Evolutionary conservation across 2,329 filamentous ascomycete species (phyloP).

Genomic region (Xylariaceae sp.): DNA sequence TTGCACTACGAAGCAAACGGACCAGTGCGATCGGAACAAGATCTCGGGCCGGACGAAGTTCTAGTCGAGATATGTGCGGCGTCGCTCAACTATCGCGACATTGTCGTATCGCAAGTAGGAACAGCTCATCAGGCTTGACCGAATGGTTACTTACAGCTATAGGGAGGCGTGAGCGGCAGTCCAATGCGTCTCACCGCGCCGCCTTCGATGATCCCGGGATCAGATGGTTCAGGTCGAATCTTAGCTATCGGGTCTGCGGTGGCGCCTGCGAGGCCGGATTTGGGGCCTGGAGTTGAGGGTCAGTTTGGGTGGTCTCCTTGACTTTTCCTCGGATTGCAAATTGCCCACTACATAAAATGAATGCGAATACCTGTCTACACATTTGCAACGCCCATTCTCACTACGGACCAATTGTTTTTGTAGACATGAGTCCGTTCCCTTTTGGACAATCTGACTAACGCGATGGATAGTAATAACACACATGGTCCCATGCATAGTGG

Average conservation of each 20-base stretch:
- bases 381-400: too few relatives aligned
- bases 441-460: background rate
- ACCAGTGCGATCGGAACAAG: slow-evolving; percentile 2
- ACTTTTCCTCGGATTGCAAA: background rate
- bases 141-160: background rate
- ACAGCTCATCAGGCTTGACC: background rate
- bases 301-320: background rate
- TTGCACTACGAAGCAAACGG: slow-evolving; percentile 10
- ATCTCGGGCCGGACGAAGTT: slow-evolving; percentile 50
- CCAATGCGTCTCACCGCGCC: background rate
- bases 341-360: too few relatives aligned
- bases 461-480: slow-evolving; percentile 38
- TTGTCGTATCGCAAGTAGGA: slow-evolving; percentile 32
- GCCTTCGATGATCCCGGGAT: slow-evolving; percentile 25
- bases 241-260: slow-evolving; percentile 25
- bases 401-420: too few relatives aligned
- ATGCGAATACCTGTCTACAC: too few relatives aligned
- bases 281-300: slow-evolving; percentile 34
- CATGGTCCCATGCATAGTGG: slow-evolving; percentile 41
- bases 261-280: slow-evolving; percentile 12
- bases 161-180: background rate
- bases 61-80: slow-evolving; percentile 46
- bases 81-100: slow-evolving; percentile 38
- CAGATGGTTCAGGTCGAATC: slow-evolving; percentile 50
- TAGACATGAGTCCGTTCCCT: background rate